Conservation (phyloP, 129 eudicot genomes). For the Sambucus nigra region DNA sequence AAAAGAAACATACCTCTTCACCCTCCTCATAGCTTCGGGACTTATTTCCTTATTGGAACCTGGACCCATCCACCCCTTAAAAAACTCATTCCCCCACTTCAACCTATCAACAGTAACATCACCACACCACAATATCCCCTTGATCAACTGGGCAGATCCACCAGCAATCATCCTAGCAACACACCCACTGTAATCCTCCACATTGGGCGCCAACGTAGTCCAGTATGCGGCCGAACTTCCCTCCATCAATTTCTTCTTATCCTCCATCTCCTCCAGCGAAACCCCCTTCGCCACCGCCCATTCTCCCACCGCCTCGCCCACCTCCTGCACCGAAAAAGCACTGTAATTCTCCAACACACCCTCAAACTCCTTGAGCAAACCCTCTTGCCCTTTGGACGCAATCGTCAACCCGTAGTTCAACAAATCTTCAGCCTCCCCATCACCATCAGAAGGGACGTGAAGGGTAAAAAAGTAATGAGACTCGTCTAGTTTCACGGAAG, state of each 20-base stretch:
- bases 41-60: constrained; percentile 41
- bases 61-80: constrained; percentile 42
- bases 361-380: constrained; percentile 40
- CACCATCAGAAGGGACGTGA: constrained; percentile 31
- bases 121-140: constrained; percentile 98
- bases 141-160: constrained; percentile 73
- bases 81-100: constrained; percentile 73
- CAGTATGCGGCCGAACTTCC: constrained; percentile 75
- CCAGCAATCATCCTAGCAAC: constrained; percentile 70
- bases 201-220: constrained; percentile 91
- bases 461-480: constrained; percentile 77
- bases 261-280: constrained; percentile 34
- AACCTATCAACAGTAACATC: constrained; percentile 82
- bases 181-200: constrained; percentile 74
- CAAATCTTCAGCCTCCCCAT: constrained; percentile 19
- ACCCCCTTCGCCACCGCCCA: constrained; percentile 23
- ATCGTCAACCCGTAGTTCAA: constrained; percentile 73
- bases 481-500: constrained; percentile 73
- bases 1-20: constrained; percentile 46
- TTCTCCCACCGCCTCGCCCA: constrained; percentile 32
- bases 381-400: constrained; percentile 48
- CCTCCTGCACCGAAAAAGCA: constrained; percentile 52
- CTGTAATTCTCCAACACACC: constrained; percentile 56
- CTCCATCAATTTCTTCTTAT: constrained; percentile 37
- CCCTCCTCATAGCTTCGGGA: constrained; percentile 50